Conservation (phyloP, 768 basidiomycete species). For the Leccinum boreale region DNA sequence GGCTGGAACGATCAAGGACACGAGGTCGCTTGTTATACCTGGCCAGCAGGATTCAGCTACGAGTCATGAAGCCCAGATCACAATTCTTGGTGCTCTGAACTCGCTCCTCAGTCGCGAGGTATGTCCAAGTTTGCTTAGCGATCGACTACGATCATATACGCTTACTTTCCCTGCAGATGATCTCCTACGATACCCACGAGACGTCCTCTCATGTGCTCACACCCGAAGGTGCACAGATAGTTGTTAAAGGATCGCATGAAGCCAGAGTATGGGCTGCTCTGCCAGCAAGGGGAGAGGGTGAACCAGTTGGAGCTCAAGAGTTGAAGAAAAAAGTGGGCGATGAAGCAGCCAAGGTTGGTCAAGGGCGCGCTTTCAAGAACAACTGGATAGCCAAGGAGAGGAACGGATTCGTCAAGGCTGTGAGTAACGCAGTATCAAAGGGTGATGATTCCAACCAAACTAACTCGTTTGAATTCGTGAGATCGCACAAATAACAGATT, state of each 20-base stretch:
- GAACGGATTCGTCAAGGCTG: constrained; percentile 79
- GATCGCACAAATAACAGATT: constrained; percentile 66
- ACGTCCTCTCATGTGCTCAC: constrained; percentile 71
- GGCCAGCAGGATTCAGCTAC: constrained; percentile 55
- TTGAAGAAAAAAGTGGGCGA: constrained; percentile 79
- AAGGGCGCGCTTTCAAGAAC: constrained; percentile 94
- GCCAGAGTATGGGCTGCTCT: constrained; percentile 89
- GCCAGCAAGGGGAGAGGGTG: constrained; percentile 65
- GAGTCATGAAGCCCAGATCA: constrained; percentile 75
- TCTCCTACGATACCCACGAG: constrained; percentile 77
- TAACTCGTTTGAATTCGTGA: constrained; percentile 28
- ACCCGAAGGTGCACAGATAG: constrained; percentile 78
- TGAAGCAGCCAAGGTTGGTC: constrained; percentile 89
- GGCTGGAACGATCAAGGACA: constrained; percentile 57
- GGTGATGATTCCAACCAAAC: neutral
- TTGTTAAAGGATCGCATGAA: constrained; percentile 86
- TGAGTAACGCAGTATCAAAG: constrained; percentile 37
- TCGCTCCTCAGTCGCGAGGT: constrained; percentile 86
- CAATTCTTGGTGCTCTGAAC: constrained; percentile 87
- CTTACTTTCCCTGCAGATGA: constrained; percentile 57
- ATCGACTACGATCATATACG: constrained; percentile 1
- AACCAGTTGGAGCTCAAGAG: constrained; percentile 61
- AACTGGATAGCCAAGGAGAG: constrained; percentile 95
- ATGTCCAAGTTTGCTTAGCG: constrained; percentile 23
- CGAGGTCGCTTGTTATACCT: constrained; percentile 64